These are phyloP conservation scores for Thalassiosira profunda DNA, from an alignment of 108 stramenopile species.

Conservation along the genomic window DNA sequence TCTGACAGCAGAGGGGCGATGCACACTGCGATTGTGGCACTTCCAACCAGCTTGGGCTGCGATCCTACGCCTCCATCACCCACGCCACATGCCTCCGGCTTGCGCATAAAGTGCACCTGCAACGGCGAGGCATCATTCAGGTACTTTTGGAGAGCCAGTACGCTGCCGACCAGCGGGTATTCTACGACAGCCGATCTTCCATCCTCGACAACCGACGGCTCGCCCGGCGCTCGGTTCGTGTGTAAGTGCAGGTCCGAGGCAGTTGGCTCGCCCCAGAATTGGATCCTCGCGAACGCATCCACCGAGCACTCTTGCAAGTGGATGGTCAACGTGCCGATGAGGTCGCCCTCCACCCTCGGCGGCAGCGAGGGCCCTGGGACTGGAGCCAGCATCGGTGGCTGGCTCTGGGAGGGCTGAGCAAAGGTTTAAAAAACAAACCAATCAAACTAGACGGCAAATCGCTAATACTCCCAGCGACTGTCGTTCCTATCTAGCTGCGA, in stretches of 20 bases:
- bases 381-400: too few species aligned
- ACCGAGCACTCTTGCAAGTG: conserved; percentile 21
- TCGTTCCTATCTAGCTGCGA: too few species aligned
- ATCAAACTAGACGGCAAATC: too few species aligned
- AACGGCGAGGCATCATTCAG: conserved; percentile 46
- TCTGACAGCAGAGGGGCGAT: neutral
- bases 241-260: neutral
- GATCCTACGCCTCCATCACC: too few species aligned
- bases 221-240: too few species aligned
- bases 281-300: conserved; percentile 13
- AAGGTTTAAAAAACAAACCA: too few species aligned
- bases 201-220: neutral
- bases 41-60: conserved; percentile 6
- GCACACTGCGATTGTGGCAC: conserved; percentile 15
- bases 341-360: conserved; percentile 22
- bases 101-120: too few species aligned
- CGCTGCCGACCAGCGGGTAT: conserved; percentile 25
- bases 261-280: conserved; percentile 44
- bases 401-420: too few species aligned
- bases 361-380: conserved; percentile 38
- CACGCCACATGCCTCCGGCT: too few species aligned
- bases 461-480: too few species aligned
- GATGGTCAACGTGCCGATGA: conserved; percentile 27
- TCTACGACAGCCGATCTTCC: conserved; percentile 10
- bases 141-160: conserved; percentile 13